Evolutionary conservation across 2,329 filamentous ascomycete genomes (phyloP).

Genomic region (Macrophomina pseudophaseolina): DNA sequence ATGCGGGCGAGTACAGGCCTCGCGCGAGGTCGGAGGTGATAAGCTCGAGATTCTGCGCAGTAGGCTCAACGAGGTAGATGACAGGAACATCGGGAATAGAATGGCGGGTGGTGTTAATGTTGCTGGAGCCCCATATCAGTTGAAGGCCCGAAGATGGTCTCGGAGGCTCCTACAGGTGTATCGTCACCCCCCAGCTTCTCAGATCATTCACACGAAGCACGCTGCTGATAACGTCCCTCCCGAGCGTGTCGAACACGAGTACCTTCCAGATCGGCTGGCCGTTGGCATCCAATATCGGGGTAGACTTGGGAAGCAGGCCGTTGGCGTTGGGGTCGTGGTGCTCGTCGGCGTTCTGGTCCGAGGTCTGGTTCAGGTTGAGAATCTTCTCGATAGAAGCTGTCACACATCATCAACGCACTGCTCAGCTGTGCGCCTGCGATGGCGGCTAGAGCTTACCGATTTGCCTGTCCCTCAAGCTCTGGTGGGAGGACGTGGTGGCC

Average conservation of each 20-base stretch:
- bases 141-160: neutral
- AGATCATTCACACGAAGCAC: conserved; percentile 93
- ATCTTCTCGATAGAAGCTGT: conserved; percentile 92
- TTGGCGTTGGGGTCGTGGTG: conserved; percentile 67
- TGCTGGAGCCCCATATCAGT: conserved; percentile 52
- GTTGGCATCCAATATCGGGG: conserved; percentile 82
- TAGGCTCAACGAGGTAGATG: conserved; percentile 95
- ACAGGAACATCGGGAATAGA: conserved; percentile 96
- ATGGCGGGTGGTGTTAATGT: conserved; percentile 80
- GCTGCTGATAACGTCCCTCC: conserved; percentile 94
- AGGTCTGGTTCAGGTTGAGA: conserved; percentile 83
- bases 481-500: conserved; percentile 52
- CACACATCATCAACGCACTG: conserved; percentile 29
- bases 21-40: conserved; percentile 87
- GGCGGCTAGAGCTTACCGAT: conserved; percentile 61
- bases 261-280: conserved; percentile 98
- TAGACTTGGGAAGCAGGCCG: conserved; percentile 69
- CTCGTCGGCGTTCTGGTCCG: conserved; percentile 58
- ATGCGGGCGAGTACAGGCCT: conserved; percentile 88
- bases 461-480: conserved; percentile 72
- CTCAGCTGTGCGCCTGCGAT: neutral
- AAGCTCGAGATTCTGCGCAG: conserved; percentile 74
- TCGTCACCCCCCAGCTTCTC: conserved; percentile 91
- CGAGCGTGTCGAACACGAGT: conserved; percentile 89
- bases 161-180: conserved; percentile 72